Evolutionary conservation across 129 eudicot species (phyloP), one percentile per base, ranked within the genome.

Genomic region (Ambrosia artemisiifolia): DNA sequence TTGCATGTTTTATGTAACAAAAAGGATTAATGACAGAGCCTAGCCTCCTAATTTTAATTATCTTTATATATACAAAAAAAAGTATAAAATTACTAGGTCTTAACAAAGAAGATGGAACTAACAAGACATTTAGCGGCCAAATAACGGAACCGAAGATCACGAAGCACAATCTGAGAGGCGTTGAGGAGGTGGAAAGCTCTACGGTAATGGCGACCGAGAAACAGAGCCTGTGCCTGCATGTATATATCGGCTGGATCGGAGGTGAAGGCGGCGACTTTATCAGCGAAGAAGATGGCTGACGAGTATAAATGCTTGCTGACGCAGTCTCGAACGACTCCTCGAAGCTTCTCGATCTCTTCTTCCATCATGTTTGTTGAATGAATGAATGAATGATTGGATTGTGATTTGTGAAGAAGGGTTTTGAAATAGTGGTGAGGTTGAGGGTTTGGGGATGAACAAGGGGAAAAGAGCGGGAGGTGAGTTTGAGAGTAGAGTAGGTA

Each of bases 271-370:
- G 97, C 97, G 70, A 94, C 97, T 74, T 90, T 94, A 71, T 94
- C 99, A 80, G 99, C 96, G 85, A 94, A 94, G 84, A 94, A 94
- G 65, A 94, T 90, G 35, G 99, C 99, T 68, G 99, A 94, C 0
- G 97, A 94, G 84, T 94, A 94, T 3, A 94, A 75, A 80, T 90
- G 99, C 71, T 94, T 94, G 83, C 99, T 90, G 36, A 94, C 92
- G 71, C 99, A 90, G 69, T 94, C 99, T 64, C 99, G 59, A 4
- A 94, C 92, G 1, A 90, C 91, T 0, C 99, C 97, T 44, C 99
- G 67, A 42, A 90, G 85, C 77, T 76, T 90, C 86, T 90, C 99
- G 12, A 90, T 83, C 30, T 86, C 91, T 83, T 94, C 97, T 72
- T 94, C 99, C 80, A 83, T 84, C 96, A 87, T 89, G 6, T 67